Conservation (phyloP, 345 rosid species). For the Ceriops zippeliana region DNA sequence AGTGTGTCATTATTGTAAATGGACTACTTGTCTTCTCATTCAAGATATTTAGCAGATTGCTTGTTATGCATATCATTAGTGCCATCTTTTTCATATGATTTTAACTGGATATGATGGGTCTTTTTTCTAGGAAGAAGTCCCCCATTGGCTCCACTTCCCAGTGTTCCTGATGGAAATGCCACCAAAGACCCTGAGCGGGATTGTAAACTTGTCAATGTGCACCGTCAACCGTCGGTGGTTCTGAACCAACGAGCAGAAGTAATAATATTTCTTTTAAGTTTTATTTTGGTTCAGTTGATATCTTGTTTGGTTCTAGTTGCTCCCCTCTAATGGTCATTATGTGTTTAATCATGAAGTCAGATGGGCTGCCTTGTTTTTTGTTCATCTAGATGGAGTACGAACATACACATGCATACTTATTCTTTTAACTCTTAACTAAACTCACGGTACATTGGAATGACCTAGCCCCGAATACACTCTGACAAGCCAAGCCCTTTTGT, state of each 20-base stretch:
- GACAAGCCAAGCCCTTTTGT: background rate
- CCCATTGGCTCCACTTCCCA: slow-evolving; percentile 3
- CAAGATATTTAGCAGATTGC: too few species aligned
- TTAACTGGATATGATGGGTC: background rate
- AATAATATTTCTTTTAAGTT: background rate
- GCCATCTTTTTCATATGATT: background rate
- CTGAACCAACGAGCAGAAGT: slow-evolving; percentile 14
- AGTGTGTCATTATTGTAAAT: too few species aligned
- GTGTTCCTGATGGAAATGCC: slow-evolving; percentile 7
- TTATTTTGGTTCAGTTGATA: background rate
- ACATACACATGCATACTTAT: too few species aligned
- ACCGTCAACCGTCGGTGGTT: slow-evolving; percentile 1
- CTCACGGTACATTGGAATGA: background rate
- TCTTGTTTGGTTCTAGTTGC: background rate
- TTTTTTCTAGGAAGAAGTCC: slow-evolving; percentile 17
- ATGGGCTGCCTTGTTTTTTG: too few species aligned
- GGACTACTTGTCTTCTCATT: too few species aligned
- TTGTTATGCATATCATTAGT: background rate
- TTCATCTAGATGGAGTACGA: too few species aligned
- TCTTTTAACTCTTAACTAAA: background rate
- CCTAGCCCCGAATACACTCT: background rate
- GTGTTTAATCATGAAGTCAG: too few species aligned
- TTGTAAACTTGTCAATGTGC: slow-evolving; percentile 9
- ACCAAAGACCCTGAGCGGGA: slow-evolving; percentile 5
- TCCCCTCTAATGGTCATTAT: background rate